Evolutionary conservation across 108 stramenopile genomes (phyloP).

Genomic region (Skeletonema potamos): DNA sequence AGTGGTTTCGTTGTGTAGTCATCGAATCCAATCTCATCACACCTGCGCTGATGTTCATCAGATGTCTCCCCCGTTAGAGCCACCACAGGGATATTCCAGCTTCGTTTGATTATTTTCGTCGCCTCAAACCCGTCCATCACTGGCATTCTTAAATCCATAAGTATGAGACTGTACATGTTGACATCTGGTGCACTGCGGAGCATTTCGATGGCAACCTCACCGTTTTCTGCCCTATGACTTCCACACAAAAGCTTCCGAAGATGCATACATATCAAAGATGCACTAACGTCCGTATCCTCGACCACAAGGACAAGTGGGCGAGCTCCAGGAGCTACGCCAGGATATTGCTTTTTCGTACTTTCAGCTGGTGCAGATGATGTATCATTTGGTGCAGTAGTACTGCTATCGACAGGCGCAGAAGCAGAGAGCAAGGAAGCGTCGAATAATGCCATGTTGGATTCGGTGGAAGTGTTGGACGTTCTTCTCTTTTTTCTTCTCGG

Average conservation of each 20-base stretch:
- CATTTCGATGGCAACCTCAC: constrained; percentile 59
- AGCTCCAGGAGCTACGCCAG: constrained; percentile 35
- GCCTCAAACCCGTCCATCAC: constrained; percentile 74
- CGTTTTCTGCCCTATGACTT: constrained; percentile 51
- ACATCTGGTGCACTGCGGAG: constrained; percentile 33
- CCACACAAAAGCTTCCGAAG: constrained; percentile 33
- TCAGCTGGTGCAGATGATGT: background rate
- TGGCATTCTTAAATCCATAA: constrained; percentile 82
- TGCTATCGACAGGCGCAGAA: background rate
- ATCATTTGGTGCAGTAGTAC: background rate
- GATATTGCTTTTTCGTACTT: constrained; percentile 6
- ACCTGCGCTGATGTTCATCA: constrained; percentile 18
- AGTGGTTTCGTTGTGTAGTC: constrained; percentile 45
- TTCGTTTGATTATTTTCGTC: constrained; percentile 40
- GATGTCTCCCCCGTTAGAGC: constrained; percentile 49
- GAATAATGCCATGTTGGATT: constrained; percentile 7
- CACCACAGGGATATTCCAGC: constrained; percentile 42
- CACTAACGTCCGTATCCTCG: constrained; percentile 60
- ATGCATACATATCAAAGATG: constrained; percentile 35
- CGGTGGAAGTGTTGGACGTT: background rate
- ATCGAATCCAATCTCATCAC: constrained; percentile 52
- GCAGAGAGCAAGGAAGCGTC: background rate
- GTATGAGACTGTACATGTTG: constrained; percentile 39
- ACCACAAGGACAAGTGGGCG: constrained; percentile 53
- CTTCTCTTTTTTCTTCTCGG: background rate